A percentile compares a stretch with the other conserved stretches of the same genome.
These are phyloP conservation scores for Sisymbrium altissimum DNA, from an alignment of 345 rosid genomes.

Conservation along the genomic window DNA sequence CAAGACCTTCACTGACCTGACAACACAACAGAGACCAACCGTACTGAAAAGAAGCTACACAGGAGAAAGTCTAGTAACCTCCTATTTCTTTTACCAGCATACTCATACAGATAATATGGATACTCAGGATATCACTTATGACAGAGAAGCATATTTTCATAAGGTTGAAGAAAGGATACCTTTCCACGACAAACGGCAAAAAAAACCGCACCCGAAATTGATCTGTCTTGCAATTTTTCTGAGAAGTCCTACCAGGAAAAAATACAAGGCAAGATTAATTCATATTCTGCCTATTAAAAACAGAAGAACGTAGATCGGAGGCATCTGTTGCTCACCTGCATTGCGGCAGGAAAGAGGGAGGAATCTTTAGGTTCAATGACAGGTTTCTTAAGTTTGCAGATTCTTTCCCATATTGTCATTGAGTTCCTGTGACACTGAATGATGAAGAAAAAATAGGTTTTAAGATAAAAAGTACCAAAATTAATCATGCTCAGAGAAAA, in stretches of 20 bases:
- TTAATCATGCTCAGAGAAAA: constrained; percentile 17
- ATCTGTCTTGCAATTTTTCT: constrained; percentile 74
- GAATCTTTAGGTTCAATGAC: constrained; percentile 94
- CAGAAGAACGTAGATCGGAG: constrained; percentile 8
- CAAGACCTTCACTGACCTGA: constrained; percentile 99
- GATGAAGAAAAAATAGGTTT: constrained; percentile 23
- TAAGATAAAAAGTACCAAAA: constrained; percentile 10
- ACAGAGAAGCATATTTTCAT: not conserved
- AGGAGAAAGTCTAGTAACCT: not conserved
- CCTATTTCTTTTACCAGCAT: constrained; percentile 6
- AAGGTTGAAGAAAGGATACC: constrained; percentile 44
- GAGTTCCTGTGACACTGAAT: constrained; percentile 53
- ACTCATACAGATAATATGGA: not conserved
- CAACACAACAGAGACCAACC: constrained; percentile 25
- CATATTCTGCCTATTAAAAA: not conserved
- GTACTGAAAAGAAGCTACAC: constrained; percentile 9
- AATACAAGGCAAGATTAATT: constrained; percentile 1
- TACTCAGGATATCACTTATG: not conserved
- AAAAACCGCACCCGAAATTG: constrained; percentile 78
- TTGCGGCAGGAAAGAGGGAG: constrained; percentile 65
- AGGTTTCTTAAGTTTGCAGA: constrained; percentile 85
- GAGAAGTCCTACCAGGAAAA: constrained; percentile 62
- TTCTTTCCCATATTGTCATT: constrained; percentile 91
- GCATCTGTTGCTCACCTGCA: constrained; percentile 51
- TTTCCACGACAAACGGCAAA: constrained; percentile 99